Evolutionary conservation across 345 rosid species (phyloP), one percentile per base, ranked within the genome.

Genomic region (Melastoma malabathricum): DNA sequence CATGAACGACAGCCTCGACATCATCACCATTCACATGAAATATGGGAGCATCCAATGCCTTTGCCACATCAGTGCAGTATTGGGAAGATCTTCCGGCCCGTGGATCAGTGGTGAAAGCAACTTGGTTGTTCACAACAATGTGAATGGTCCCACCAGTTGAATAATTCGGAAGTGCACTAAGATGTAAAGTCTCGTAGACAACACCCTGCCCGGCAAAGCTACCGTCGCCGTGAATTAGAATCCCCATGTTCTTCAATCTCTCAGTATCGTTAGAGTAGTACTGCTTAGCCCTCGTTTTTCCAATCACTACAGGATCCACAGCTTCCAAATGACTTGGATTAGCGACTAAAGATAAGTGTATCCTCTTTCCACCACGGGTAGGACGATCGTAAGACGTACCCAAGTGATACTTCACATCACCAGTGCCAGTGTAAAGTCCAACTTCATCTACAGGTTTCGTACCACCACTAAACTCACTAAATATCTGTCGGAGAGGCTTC

Each of bases 241-340:
- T 10, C 18, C 59, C 65, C 65, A 61, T 22, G 29, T 48, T 54
- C 59, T 61, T 61, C 43, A 54, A 47, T 49, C 59, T 47, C 6
- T 61, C 65, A 3, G 29, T 48, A 48, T 61, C 65, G 43, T 54
- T 61, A 5, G 65, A 61, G 31, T 54, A 54, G 50, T 61, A 61
- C 29, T 61, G 65, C 25, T 61, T 61, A 2, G 65, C 65, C 59
- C 65, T 54, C 4, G 65, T 55, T 31, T 61, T 61, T 18, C 65
- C 65, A 38, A 61, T 23, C 29, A 61, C 65, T 7, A 61, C 65
- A 47, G 65, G 65, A 55, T 61, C 65, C 47, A 61, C 65, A 15
- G 65, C 65, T 54, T 61, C 65, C 65, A 61, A 54, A 55, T 61
- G 59, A 48, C 65, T 61, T 13, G 65, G 65, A 54, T 61, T 61